Conservation (phyloP, 2,329 filamentous ascomycete genomes). For the Trichothecium sympodiale region DNA sequence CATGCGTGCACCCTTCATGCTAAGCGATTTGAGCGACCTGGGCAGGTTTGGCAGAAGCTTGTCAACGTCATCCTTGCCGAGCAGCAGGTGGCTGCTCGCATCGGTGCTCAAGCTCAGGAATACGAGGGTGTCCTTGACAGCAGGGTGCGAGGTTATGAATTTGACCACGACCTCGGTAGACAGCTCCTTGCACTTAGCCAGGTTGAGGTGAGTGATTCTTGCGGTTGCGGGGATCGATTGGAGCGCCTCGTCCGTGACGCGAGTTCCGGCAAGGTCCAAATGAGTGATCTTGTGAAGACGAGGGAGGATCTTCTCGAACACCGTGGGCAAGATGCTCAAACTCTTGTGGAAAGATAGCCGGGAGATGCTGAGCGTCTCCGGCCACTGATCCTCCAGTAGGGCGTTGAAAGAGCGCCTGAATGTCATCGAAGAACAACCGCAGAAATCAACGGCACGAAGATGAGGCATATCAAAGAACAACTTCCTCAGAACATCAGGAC, state of each 20-base stretch:
- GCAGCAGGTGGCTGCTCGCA: conserved; percentile 58
- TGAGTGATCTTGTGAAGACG: conserved; percentile 60
- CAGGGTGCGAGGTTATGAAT: conserved; percentile 61
- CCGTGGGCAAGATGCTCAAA: conserved; percentile 52
- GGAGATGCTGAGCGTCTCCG: conserved; percentile 46
- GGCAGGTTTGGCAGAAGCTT: conserved; percentile 57
- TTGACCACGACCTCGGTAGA: conserved; percentile 55
- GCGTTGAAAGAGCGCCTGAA: conserved; percentile 58
- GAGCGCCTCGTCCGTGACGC: conserved; percentile 62
- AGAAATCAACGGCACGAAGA: conserved; percentile 63
- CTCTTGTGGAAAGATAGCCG: conserved; percentile 72
- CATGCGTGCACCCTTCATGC: conserved; percentile 65
- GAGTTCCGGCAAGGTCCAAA: conserved; percentile 68
- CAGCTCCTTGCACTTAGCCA: conserved; percentile 64
- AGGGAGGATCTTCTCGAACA: conserved; percentile 62
- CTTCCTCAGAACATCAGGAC: conserved; percentile 56
- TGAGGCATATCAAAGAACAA: conserved; percentile 56
- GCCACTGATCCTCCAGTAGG: conserved; percentile 40
- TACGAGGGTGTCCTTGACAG: conserved; percentile 50
- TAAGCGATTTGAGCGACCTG: conserved; percentile 57
- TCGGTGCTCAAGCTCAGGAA: conserved; percentile 67
- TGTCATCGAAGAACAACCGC: conserved; percentile 56
- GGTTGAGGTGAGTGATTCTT: conserved; percentile 63
- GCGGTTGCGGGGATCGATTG: conserved; percentile 61
- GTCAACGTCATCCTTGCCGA: conserved; percentile 55